These are phyloP conservation scores for Leccinum broughii DNA, from an alignment of 768 basidiomycete species.

Conservation along the genomic window DNA sequence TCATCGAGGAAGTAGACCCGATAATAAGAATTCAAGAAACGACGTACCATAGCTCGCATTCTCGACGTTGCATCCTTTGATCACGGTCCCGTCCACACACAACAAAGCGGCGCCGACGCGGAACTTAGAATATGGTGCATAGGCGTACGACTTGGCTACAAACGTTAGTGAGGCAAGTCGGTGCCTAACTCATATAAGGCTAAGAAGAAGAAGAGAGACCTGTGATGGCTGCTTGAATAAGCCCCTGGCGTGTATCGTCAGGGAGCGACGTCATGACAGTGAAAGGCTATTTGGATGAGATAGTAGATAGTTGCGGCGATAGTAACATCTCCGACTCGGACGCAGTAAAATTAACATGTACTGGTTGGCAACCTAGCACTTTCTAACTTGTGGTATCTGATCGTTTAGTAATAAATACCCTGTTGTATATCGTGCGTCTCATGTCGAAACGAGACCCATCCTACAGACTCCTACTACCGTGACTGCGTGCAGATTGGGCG, in stretches of 20 bases:
- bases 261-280: conserved; percentile 32
- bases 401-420: background rate
- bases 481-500: no score
- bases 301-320: background rate
- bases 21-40: background rate
- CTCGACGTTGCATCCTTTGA: conserved; percentile 91
- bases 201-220: conserved; percentile 2
- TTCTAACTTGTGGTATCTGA: conserved; percentile 7
- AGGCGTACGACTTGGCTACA: conserved; percentile 67
- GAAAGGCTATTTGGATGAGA: background rate
- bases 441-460: conserved; percentile 54
- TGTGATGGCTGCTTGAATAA: conserved; percentile 53
- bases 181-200: background rate
- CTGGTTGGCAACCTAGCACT: background rate
- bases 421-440: background rate
- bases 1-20: background rate
- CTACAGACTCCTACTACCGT: no score
- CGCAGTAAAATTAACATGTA: background rate
- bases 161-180: background rate
- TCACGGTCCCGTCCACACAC: conserved; percentile 63
- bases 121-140: conserved; percentile 89
- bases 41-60: conserved; percentile 87
- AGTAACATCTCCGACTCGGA: background rate
- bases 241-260: conserved; percentile 42
- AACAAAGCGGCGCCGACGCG: conserved; percentile 89